Evolutionary conservation across 1,139 yeast species (phyloP).

Genomic region (Waltiozyma sp.): DNA sequence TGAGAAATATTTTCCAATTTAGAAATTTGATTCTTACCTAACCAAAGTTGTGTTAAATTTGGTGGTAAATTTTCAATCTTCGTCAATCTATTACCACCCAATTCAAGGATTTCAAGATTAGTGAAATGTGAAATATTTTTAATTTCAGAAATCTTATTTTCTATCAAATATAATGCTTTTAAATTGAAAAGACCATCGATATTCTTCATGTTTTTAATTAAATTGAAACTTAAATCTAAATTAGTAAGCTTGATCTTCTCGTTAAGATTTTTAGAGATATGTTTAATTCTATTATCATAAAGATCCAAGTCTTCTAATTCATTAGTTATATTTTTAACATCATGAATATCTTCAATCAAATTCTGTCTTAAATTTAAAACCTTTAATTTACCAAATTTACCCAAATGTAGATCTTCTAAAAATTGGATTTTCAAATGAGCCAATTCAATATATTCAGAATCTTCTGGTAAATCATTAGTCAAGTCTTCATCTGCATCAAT

Average conservation of each 20-base stretch:
- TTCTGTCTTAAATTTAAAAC: slow-evolving; percentile 76
- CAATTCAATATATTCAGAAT: slow-evolving; percentile 60
- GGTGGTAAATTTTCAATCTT: slow-evolving; percentile 42
- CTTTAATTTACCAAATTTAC: slow-evolving; percentile 46
- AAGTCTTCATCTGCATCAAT: slow-evolving; percentile 46
- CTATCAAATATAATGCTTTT: slow-evolving; percentile 72
- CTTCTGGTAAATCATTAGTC: slow-evolving; percentile 49
- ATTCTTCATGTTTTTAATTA: slow-evolving; percentile 78
- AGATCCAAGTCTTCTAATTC: slow-evolving; percentile 72
- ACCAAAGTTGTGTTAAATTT: slow-evolving; percentile 72
- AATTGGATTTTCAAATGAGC: slow-evolving; percentile 69
- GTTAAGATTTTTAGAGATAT: slow-evolving; percentile 57
- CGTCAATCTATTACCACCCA: slow-evolving; percentile 82
- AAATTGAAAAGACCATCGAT: slow-evolving; percentile 52
- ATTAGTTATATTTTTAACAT: slow-evolving; percentile 48
- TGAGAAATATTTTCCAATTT: slow-evolving; percentile 51
- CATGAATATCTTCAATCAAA: slow-evolving; percentile 61
- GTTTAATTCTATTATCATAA: slow-evolving; percentile 86
- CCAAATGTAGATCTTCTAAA: slow-evolving; percentile 52
- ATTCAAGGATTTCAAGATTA: slow-evolving; percentile 62
- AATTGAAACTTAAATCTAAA: slow-evolving; percentile 84
- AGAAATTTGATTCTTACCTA: slow-evolving; percentile 77
- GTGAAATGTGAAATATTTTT: slow-evolving; percentile 50
- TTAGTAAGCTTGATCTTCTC: slow-evolving; percentile 46
- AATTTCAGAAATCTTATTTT: slow-evolving; percentile 71